Base-by-base conservation (phyloP, 306 rosid species). In the Vigna unguiculata region DNA sequence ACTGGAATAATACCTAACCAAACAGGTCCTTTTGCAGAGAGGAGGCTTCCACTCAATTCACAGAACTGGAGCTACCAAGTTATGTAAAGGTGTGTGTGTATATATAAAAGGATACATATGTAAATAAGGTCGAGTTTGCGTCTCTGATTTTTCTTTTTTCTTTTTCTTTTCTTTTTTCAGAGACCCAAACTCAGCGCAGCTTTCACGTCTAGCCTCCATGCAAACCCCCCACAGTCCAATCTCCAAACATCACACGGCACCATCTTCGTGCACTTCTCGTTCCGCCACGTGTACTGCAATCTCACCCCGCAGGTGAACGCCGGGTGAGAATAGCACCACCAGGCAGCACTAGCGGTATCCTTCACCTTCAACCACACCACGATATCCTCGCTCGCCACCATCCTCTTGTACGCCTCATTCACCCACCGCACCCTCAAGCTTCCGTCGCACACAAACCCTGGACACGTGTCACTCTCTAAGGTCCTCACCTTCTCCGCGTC, bases 401-500 rank as follows among this genome's bases (percentile, higher is more conserved):
- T 83, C 83, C 75, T 86, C 80, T 67, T 84, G 61, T 85, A 94
- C 55, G 93, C 93, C 13, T 83, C 82, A 77, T 94, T 94, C 30
- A 88, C 88, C 98, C 97, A 92, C 67, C 82, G 69, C 59, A 94
- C 97, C 79, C 74, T 83, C n/a, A 84, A 78, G 4, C 9, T 38
- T n/a, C 81, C 83, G 86, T 94, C 95, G 1, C 97, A 87, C 38
- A 88, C 34, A 25, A 94, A 92, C 78, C 91, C 93, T 0, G 98
- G 98, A 80, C 98, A 94, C 83, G 97, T 84, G 95, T 94, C 98
- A 8, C 51, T 69, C 75, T 78, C 96, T 67, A 94, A 84, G 54
- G 53, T 76, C 85, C 74, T 78, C 87, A 75, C 69, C 84, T 66
- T 92, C 84, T 92, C 97, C 7, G 17, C 82, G 43, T 94, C 97